Evolutionary conservation across 2,329 filamentous ascomycete genomes (phyloP).

Genomic region (Colletotrichum incanum): DNA sequence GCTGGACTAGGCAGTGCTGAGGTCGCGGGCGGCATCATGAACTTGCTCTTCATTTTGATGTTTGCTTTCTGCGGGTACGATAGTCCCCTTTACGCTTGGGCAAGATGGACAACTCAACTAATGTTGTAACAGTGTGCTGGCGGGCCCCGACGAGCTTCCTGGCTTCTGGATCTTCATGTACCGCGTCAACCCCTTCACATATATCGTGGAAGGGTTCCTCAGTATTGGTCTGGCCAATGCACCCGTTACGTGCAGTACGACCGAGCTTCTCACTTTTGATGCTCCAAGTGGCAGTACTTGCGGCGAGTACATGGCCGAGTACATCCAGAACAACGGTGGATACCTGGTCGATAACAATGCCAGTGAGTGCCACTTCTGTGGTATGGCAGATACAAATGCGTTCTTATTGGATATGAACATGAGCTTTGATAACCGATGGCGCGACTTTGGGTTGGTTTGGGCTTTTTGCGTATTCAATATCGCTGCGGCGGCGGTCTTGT

Average conservation of each 20-base stretch:
- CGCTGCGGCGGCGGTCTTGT: slow-evolving; percentile 62
- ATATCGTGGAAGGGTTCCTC: slow-evolving; percentile 76
- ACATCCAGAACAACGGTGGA: slow-evolving; percentile 62
- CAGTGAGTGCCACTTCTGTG: slow-evolving; percentile 63
- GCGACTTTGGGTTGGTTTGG: slow-evolving; percentile 70
- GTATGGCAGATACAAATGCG: slow-evolving; percentile 54
- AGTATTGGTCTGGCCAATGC: slow-evolving; percentile 46
- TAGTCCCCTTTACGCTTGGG: too few species aligned
- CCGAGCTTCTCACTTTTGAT: slow-evolving; percentile 68
- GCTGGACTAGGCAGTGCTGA: slow-evolving; percentile 75
- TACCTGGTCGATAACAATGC: slow-evolving; percentile 61
- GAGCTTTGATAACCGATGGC: slow-evolving; percentile 65
- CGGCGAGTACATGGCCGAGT: slow-evolving; percentile 63
- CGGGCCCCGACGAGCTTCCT: slow-evolving; percentile 69
- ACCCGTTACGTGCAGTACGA: slow-evolving; percentile 46
- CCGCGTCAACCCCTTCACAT: slow-evolving; percentile 77
- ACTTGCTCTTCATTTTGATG: slow-evolving; percentile 59
- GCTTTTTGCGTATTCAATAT: slow-evolving; percentile 67
- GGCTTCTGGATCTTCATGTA: slow-evolving; percentile 83
- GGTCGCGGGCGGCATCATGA: slow-evolving; percentile 68
- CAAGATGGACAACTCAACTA: neutral
- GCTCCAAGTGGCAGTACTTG: slow-evolving; percentile 64
- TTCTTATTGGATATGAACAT: slow-evolving; percentile 59
- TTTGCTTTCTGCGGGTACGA: slow-evolving; percentile 66
- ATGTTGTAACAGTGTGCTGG: slow-evolving; percentile 67